phyloP scores from a whole-genome alignment of 192 early-diverging fungal species.

The Coemansia guatemalensis region DNA sequence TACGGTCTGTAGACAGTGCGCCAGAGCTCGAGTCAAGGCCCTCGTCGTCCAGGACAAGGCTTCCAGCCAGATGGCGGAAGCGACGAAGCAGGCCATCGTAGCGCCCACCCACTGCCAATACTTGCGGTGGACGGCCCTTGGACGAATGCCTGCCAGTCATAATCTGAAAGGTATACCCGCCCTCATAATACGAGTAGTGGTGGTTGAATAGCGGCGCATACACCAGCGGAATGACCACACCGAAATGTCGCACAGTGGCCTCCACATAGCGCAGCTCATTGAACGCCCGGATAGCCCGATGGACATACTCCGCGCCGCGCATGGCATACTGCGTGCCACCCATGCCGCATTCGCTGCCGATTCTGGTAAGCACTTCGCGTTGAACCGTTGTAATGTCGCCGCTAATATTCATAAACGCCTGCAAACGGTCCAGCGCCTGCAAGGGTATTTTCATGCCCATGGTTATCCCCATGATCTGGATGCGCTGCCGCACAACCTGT shows the following conservation, averaged over 20 bases:
- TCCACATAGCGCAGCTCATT: slow-evolving; percentile 49
- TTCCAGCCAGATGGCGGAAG: slow-evolving; percentile 56
- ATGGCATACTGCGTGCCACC: slow-evolving; percentile 17
- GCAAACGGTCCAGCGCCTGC: slow-evolving; percentile 64
- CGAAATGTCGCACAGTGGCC: slow-evolving; percentile 37
- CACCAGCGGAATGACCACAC: slow-evolving; percentile 45
- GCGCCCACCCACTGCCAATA: slow-evolving; percentile 69
- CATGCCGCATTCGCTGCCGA: slow-evolving; percentile 41
- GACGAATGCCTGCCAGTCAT: slow-evolving; percentile 34
- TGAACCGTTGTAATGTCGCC: slow-evolving; percentile 52
- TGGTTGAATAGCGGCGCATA: slow-evolving; percentile 63
- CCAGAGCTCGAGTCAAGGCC: not conserved
- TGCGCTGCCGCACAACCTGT: slow-evolving; percentile 29
- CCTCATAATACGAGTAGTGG: slow-evolving; percentile 59
- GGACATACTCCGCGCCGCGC: slow-evolving; percentile 35
- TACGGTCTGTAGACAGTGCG: slow-evolving; percentile 3
- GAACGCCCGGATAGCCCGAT: slow-evolving; percentile 29
- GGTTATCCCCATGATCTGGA: slow-evolving; percentile 58
- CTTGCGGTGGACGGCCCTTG: slow-evolving; percentile 50
- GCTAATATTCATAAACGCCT: slow-evolving; percentile 60
- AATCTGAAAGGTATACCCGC: slow-evolving; percentile 65
- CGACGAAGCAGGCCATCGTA: slow-evolving; percentile 63
- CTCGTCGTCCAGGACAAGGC: slow-evolving; percentile 4
- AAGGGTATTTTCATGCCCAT: slow-evolving; percentile 59
- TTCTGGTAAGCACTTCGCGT: slow-evolving; percentile 35